phyloP scores from a whole-genome alignment of 2,329 filamentous ascomycete genomes.

The Cadophora sp. region DNA sequence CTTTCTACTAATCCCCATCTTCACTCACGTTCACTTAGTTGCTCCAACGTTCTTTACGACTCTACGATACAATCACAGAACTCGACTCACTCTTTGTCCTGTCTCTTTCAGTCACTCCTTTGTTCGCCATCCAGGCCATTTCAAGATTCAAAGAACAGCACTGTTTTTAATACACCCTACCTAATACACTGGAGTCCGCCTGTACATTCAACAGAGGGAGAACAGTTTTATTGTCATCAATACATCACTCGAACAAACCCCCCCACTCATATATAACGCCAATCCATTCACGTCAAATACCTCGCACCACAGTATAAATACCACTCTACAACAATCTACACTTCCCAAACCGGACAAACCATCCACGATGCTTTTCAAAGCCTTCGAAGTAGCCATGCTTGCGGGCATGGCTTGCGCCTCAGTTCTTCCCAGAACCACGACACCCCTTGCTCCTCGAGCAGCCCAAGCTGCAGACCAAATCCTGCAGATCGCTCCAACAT shows the following conservation, averaged over 20 bases:
- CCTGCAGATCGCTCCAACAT: slow-evolving; percentile 55
- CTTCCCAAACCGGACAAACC: not conserved
- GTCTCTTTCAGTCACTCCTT: slow-evolving; percentile 13
- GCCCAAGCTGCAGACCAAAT: slow-evolving; percentile 32
- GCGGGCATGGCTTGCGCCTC: slow-evolving; percentile 16
- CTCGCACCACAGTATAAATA: not conserved
- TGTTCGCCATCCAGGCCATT: not conserved
- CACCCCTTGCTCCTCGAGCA: slow-evolving; percentile 19
- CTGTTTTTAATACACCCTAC: slow-evolving; percentile 1
- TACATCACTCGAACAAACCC: not conserved
- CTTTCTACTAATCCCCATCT: slow-evolving; percentile 1
- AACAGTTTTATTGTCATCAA: not conserved
- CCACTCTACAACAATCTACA: not conserved
- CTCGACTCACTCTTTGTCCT: slow-evolving; percentile 12
- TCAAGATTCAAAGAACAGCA: not conserved
- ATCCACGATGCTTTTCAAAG: slow-evolving; percentile 18
- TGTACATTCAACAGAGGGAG: not conserved
- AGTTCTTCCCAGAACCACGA: slow-evolving; percentile 8
- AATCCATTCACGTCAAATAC: no score
- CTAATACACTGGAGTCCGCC: not conserved
- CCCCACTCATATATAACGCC: not conserved
- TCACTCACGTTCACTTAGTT: not conserved
- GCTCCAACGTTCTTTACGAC: not conserved
- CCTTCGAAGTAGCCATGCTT: slow-evolving; percentile 20
- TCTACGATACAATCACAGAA: not conserved